These are phyloP conservation scores for Bauhinia variegata DNA, from an alignment of 306 rosid genomes.

Conservation along the genomic window DNA sequence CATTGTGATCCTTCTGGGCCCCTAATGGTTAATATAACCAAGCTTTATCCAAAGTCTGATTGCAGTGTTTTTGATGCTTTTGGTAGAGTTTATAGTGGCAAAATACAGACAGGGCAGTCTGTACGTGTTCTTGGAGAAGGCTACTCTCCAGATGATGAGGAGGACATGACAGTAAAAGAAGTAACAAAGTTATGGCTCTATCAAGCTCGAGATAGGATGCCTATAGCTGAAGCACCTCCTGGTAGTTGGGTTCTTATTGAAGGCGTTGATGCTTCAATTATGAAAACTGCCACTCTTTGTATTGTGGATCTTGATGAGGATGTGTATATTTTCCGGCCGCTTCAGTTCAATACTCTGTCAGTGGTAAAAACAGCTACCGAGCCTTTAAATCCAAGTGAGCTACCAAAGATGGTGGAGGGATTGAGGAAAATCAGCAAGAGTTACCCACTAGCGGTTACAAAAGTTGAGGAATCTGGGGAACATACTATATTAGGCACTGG, in stretches of 20 bases:
- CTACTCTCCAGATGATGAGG: constrained; percentile 97
- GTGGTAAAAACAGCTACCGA: constrained; percentile 98
- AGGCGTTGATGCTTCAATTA: constrained; percentile 98
- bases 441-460: constrained; percentile 94
- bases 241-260: constrained; percentile 99
- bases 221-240: constrained; percentile 92
- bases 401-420: constrained; percentile 99
- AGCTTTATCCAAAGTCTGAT: constrained; percentile 93
- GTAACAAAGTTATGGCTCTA: constrained; percentile 95
- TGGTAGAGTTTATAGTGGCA: constrained; percentile 96
- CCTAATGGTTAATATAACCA: constrained; percentile 89
- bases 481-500: constrained; percentile 97
- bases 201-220: constrained; percentile 95
- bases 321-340: constrained; percentile 89
- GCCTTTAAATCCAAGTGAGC: constrained; percentile 95
- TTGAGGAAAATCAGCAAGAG: constrained; percentile 98
- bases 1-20: constrained; percentile 88
- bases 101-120: constrained; percentile 89
- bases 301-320: constrained; percentile 81
- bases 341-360: constrained; percentile 90
- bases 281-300: constrained; percentile 97
- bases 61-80: constrained; percentile 98
- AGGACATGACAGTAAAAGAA: constrained; percentile 95
- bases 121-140: constrained; percentile 97
- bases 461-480: constrained; percentile 99